These are phyloP conservation scores for Ampelomyces quisqualis DNA, from an alignment of 2,329 filamentous ascomycete species.

Conservation along the genomic window DNA sequence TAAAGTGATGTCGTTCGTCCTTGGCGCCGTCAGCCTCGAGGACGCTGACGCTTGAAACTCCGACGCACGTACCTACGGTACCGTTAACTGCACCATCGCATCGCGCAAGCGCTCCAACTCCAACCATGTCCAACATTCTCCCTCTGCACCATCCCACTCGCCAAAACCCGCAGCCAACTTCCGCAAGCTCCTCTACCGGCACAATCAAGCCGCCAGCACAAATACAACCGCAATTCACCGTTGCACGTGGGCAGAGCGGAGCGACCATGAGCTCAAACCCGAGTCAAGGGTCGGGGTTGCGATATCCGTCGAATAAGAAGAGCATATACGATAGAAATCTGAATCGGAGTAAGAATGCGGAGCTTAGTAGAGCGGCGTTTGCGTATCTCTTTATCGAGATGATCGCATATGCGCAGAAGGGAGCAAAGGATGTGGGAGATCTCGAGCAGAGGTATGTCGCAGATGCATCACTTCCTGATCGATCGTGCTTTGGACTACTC, in stretches of 20 bases:
- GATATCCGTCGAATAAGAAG: constrained; percentile 89
- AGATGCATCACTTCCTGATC: not conserved
- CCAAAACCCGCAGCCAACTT: constrained; percentile 10
- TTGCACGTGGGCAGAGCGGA: constrained; percentile 14
- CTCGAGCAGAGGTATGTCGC: constrained; percentile 80
- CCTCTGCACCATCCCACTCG: constrained; percentile 19
- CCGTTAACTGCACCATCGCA: constrained; percentile 22
- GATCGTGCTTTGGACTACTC: not conserved
- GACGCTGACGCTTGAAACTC: constrained; percentile 7
- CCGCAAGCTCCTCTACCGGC: constrained; percentile 5
- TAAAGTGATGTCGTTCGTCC: constrained; percentile 2
- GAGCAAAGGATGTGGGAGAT: constrained; percentile 90
- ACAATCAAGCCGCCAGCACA: constrained; percentile 8
- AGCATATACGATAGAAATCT: constrained; percentile 97
- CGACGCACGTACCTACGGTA: constrained; percentile 21
- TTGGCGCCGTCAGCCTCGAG: constrained; percentile 15
- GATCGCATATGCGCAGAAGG: constrained; percentile 89
- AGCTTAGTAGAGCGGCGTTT: constrained; percentile 90
- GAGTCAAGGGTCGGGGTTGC: constrained; percentile 58
- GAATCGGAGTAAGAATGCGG: constrained; percentile 82
- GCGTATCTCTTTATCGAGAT: constrained; percentile 96
- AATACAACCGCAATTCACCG: constrained; percentile 6
- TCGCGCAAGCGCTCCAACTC: constrained; percentile 10
- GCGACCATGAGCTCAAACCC: constrained; percentile 31
- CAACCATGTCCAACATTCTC: constrained; percentile 26